Evolutionary conservation across 2,329 filamentous ascomycete species (phyloP).

Genomic region (Neospermospora avenae): DNA sequence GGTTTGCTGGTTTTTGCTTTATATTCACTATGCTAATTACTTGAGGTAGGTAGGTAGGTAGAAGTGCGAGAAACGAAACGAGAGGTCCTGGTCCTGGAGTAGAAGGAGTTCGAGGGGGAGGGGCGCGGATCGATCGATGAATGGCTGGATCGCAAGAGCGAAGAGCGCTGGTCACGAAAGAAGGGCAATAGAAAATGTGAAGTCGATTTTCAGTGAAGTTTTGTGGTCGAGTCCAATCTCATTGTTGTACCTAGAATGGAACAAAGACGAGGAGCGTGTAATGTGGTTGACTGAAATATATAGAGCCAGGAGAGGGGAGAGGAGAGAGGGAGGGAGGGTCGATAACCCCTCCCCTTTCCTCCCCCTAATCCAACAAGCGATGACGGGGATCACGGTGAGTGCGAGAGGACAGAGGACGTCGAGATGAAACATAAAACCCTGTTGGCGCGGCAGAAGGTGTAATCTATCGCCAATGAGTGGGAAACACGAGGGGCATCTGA

Average conservation of each 20-base stretch:
- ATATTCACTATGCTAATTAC: constrained; percentile 51
- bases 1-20: constrained; percentile 43
- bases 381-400: constrained; percentile 15
- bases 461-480: constrained; percentile 25
- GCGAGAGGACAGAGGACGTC: neutral
- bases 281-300: constrained; percentile 13
- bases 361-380: constrained; percentile 20
- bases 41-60: constrained; percentile 31
- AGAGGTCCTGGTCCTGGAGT: constrained; percentile 17
- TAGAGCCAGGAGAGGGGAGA: neutral
- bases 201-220: constrained; percentile 10
- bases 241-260: neutral
- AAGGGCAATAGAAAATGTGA: constrained; percentile 4
- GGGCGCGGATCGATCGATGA: constrained; percentile 5
- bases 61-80: constrained; percentile 28
- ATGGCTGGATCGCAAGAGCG: constrained; percentile 3
- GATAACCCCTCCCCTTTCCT: constrained; percentile 14
- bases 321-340: neutral
- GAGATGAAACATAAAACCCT: constrained; percentile 21
- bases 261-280: constrained; percentile 4
- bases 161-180: too few relatives aligned
- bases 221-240: neutral
- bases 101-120: constrained; percentile 5
- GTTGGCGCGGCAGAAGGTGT: constrained; percentile 25
- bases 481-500: constrained; percentile 29